phyloP scores from a whole-genome alignment of 768 basidiomycete genomes.

The Gloeostereum incarnatum region DNA sequence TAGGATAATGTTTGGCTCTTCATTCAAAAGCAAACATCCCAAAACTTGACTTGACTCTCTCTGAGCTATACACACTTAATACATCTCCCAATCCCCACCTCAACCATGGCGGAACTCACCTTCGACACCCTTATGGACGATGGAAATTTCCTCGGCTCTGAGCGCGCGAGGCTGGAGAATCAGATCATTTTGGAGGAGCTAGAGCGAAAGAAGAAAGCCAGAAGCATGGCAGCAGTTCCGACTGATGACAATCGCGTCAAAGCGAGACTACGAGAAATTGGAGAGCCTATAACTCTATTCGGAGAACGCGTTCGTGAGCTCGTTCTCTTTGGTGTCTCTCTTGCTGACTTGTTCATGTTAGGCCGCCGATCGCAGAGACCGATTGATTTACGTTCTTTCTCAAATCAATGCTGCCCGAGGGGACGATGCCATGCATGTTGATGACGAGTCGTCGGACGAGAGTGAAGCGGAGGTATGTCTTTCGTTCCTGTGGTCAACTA shows the following conservation, averaged over 20 bases:
- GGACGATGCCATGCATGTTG: constrained; percentile 68
- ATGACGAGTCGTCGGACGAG: constrained; percentile 58
- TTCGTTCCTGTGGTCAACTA: not conserved
- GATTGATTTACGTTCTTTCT: constrained; percentile 88
- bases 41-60: no score
- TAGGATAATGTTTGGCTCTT: no score
- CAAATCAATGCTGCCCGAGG: constrained; percentile 88
- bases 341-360: constrained; percentile 22
- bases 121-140: constrained; percentile 72
- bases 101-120: constrained; percentile 63
- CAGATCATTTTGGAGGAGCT: constrained; percentile 88
- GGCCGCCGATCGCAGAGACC: constrained; percentile 94
- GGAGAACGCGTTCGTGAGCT: constrained; percentile 82
- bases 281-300: constrained; percentile 95
- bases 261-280: constrained; percentile 82
- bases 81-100: no score
- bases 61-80: no score
- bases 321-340: constrained; percentile 5
- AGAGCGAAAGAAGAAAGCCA: constrained; percentile 94
- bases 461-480: constrained; percentile 65
- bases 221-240: constrained; percentile 89
- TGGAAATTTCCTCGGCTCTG: constrained; percentile 65
- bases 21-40: no score
- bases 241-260: constrained; percentile 95
- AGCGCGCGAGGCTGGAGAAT: constrained; percentile 72